Percentiles rank a stretch among this genome's conserved stretches.
Conservation (phyloP, 2,329 filamentous ascomycete species). For the Stromatinia cepivora region DNA sequence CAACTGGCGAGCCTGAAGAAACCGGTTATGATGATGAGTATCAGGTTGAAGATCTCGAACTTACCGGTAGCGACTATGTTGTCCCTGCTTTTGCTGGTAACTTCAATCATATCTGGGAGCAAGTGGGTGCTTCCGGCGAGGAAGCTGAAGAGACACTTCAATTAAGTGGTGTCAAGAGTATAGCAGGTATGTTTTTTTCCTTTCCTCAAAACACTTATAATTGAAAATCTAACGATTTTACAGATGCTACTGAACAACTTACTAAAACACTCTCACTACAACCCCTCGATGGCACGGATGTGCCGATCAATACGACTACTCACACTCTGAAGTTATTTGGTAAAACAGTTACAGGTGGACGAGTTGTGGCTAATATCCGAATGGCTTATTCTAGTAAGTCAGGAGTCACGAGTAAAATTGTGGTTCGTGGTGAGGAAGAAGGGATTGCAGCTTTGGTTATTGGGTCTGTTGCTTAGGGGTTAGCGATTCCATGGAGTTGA, state of each 20-base stretch:
- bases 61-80: slow-evolving; percentile 90
- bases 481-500: slow-evolving; percentile 36
- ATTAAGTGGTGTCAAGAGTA: slow-evolving; percentile 84
- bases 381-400: slow-evolving; percentile 94
- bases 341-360: slow-evolving; percentile 88
- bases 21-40: slow-evolving; percentile 96
- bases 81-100: slow-evolving; percentile 90
- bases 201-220: background rate
- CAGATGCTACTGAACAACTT: slow-evolving; percentile 90
- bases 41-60: slow-evolving; percentile 89
- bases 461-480: slow-evolving; percentile 66
- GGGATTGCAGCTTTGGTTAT: slow-evolving; percentile 83
- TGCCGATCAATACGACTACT: slow-evolving; percentile 82
- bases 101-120: slow-evolving; percentile 95
- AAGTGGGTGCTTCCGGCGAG: slow-evolving; percentile 83
- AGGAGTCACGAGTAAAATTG: slow-evolving; percentile 94
- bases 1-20: slow-evolving; percentile 89
- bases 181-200: slow-evolving; percentile 64
- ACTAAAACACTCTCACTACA: slow-evolving; percentile 85
- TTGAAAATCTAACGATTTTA: slow-evolving; percentile 33
- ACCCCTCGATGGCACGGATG: slow-evolving; percentile 89
- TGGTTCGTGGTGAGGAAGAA: slow-evolving; percentile 87
- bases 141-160: slow-evolving; percentile 90
- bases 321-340: slow-evolving; percentile 95
- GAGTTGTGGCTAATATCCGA: slow-evolving; percentile 81